phyloP scores from a whole-genome alignment of 306 rosid genomes.

The Gillenia trifoliata region DNA sequence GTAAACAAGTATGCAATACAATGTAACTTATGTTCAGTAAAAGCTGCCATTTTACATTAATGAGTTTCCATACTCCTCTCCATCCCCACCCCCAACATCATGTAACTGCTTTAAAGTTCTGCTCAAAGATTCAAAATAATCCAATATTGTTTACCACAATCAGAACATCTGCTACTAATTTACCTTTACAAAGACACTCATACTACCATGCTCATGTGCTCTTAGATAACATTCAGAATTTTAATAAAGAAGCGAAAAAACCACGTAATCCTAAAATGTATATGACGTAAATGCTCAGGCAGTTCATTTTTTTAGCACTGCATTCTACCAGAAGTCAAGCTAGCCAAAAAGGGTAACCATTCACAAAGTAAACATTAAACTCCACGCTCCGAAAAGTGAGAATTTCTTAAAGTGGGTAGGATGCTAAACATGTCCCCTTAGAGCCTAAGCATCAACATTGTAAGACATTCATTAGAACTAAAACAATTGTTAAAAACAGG shows the following conservation, averaged over 20 bases:
- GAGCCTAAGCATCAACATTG: not conserved
- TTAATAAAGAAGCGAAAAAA: not conserved
- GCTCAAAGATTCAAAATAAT: not conserved
- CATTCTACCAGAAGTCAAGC: not conserved
- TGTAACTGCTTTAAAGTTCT: not conserved
- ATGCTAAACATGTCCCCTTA: not conserved
- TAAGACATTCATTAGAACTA: not conserved
- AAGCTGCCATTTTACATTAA: not conserved
- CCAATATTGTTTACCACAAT: not conserved
- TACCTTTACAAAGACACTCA: not conserved
- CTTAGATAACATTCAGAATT: not conserved
- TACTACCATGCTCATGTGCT: not conserved
- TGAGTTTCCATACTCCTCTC: not conserved
- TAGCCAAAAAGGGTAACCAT: not conserved
- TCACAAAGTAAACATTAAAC: not conserved
- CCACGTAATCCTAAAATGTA: not conserved
- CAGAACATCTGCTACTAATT: not conserved
- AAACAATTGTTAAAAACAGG: not conserved
- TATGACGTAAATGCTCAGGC: not conserved
- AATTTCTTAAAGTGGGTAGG: not conserved
- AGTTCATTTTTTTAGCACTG: not conserved
- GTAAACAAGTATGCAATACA: not conserved
- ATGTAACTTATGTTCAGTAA: not conserved
- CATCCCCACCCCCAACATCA: not conserved
- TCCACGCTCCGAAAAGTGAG: not conserved